Evolutionary conservation across 192 early-diverging fungal species (phyloP).

Genomic region (Dimargaris xerosporica): DNA sequence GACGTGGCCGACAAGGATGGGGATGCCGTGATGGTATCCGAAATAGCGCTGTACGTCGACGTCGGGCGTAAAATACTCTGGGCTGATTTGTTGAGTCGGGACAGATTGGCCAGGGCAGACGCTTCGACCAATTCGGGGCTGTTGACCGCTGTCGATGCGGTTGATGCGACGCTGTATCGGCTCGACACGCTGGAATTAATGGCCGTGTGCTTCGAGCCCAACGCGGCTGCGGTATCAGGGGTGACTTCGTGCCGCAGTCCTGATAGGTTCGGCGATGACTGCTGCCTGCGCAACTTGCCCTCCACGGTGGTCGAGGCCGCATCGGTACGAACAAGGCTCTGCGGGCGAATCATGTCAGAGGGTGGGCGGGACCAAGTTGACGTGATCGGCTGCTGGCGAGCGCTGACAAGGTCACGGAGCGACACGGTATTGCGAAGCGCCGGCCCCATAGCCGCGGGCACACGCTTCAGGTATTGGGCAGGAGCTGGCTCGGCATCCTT

Average conservation of each 20-base stretch:
- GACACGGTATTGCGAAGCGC: too few species aligned
- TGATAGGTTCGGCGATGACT: background rate
- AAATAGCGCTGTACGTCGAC: too few species aligned
- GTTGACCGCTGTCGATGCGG: constrained; percentile 1
- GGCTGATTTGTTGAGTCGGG: background rate
- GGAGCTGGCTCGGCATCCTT: too few species aligned
- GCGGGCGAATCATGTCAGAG: too few species aligned
- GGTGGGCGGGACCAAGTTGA: too few species aligned
- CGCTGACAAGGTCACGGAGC: too few species aligned
- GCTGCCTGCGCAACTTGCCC: background rate
- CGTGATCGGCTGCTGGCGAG: too few species aligned
- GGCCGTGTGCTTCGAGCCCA: background rate
- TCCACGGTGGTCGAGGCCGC: background rate
- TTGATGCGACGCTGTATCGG: background rate
- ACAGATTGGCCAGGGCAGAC: background rate
- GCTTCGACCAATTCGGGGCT: background rate
- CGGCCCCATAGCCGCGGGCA: too few species aligned
- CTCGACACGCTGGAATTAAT: background rate
- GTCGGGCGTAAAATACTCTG: background rate
- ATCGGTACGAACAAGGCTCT: background rate
- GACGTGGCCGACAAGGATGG: too few species aligned
- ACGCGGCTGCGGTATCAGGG: background rate
- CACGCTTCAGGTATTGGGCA: too few species aligned
- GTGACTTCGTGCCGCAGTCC: background rate
- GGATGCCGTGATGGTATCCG: too few species aligned